phyloP scores from a whole-genome alignment of 164 flowering plant species.

The Pachysandra terminalis region DNA sequence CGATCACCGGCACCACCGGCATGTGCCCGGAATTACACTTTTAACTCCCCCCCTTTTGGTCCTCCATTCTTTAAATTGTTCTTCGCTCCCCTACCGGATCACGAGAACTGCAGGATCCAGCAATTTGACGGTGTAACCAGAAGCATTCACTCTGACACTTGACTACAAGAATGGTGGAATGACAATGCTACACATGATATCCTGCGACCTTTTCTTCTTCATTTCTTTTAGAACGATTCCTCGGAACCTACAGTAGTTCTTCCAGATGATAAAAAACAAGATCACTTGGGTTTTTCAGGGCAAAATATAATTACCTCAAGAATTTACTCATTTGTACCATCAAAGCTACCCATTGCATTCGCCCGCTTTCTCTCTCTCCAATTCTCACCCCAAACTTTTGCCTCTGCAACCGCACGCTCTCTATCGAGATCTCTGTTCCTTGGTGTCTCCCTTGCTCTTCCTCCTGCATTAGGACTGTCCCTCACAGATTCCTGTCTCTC shows the following conservation, averaged over 20 bases:
- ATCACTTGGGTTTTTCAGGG: neutral
- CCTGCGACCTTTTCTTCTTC: neutral
- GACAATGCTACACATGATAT: neutral
- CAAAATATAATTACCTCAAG: slow-evolving; percentile 5
- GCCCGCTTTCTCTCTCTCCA: slow-evolving; percentile 74
- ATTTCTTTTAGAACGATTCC: neutral
- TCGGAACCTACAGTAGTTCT: no score
- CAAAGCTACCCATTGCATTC: slow-evolving; percentile 54
- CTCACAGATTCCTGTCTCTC: slow-evolving; percentile 60
- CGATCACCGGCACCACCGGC: no score
- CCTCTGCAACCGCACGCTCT: slow-evolving; percentile 84
- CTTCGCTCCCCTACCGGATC: slow-evolving; percentile 12
- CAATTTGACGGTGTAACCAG: neutral
- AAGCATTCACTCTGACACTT: slow-evolving; percentile 17
- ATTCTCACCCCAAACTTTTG: slow-evolving; percentile 91
- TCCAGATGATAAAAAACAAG: neutral
- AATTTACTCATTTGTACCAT: slow-evolving; percentile 46
- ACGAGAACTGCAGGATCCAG: neutral
- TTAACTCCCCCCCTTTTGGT: neutral
- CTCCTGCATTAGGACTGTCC: slow-evolving; percentile 54
- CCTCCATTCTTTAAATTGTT: neutral
- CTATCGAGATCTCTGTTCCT: slow-evolving; percentile 73
- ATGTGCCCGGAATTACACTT: slow-evolving; percentile 1
- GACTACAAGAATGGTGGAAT: slow-evolving; percentile 22
- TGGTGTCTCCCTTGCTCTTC: slow-evolving; percentile 51